Conservation (phyloP, 257 asterid genomes). For the Echium plantagineum region DNA sequence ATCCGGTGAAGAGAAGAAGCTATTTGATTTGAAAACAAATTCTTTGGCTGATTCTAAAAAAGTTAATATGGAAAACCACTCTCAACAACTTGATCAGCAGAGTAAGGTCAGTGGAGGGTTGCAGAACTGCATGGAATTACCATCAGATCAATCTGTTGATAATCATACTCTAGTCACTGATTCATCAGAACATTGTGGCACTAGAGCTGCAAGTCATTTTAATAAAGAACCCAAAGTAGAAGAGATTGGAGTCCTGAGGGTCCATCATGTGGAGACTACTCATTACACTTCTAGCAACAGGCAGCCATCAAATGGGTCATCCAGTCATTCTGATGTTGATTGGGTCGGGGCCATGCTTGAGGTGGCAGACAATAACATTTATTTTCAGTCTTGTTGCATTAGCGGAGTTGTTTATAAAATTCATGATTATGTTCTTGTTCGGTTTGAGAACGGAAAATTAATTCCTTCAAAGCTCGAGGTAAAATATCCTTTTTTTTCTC, state of each 20-base stretch:
- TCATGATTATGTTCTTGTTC: slow-evolving; percentile 61
- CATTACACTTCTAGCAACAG: slow-evolving; percentile 18
- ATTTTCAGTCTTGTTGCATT: slow-evolving; percentile 59
- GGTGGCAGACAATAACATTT: slow-evolving; percentile 48
- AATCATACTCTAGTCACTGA: slow-evolving; percentile 12
- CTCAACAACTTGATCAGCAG: slow-evolving; percentile 17
- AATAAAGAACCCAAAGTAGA: slow-evolving; percentile 9
- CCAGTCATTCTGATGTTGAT: slow-evolving; percentile 34
- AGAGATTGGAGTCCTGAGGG: slow-evolving; percentile 26
- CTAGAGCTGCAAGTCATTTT: slow-evolving; percentile 14
- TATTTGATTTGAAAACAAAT: not conserved
- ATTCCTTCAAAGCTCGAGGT: slow-evolving; percentile 86
- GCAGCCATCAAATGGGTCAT: slow-evolving; percentile 25
- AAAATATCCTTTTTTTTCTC: slow-evolving; percentile 7
- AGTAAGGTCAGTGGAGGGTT: slow-evolving; percentile 10
- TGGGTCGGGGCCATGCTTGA: slow-evolving; percentile 60
- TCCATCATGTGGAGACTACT: slow-evolving; percentile 34
- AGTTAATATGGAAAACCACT: slow-evolving; percentile 20
- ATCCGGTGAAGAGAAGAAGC: slow-evolving; percentile 17
- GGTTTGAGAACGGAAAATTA: slow-evolving; percentile 37
- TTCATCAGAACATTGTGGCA: slow-evolving; percentile 24
- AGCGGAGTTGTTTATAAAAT: slow-evolving; percentile 48
- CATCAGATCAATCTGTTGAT: slow-evolving; percentile 24
- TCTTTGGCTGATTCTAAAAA: slow-evolving; percentile 13
- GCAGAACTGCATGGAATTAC: slow-evolving; percentile 23